phyloP scores from a whole-genome alignment of 139 green algal species.

The Tetraselmis striata region DNA sequence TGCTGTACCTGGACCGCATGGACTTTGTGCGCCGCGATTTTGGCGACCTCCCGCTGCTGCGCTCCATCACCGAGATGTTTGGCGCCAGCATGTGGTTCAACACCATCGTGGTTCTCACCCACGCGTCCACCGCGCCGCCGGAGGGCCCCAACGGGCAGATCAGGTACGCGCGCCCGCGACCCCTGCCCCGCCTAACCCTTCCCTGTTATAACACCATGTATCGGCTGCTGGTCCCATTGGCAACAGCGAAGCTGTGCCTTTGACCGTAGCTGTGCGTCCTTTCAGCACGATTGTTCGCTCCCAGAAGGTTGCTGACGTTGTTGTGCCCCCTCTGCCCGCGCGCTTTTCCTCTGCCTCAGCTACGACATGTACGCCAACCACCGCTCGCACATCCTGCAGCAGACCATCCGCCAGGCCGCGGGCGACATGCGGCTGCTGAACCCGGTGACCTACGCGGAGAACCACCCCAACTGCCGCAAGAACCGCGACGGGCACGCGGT shows the following conservation, averaged over 20 bases:
- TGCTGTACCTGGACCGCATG: constrained; percentile 76
- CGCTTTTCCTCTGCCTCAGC: too few species aligned
- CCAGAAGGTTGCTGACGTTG: too few species aligned
- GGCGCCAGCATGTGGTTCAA: constrained; percentile 66
- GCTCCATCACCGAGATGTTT: constrained; percentile 54
- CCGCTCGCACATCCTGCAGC: constrained; percentile 56
- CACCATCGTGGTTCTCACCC: constrained; percentile 67
- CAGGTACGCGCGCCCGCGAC: too few species aligned
- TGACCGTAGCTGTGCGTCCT: too few species aligned
- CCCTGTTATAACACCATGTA: too few species aligned
- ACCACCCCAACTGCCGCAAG: constrained; percentile 48
- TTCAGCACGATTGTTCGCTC: too few species aligned
- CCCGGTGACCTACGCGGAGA: constrained; percentile 64
- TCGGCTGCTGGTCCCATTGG: too few species aligned
- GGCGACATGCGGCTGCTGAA: constrained; percentile 63
- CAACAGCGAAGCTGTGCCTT: too few species aligned
- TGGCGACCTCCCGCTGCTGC: constrained; percentile 51
- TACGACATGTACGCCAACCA: constrained; percentile 66
- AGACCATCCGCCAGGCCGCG: constrained; percentile 45
- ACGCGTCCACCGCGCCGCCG: constrained; percentile 53
- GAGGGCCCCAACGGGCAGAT: constrained; percentile 47
- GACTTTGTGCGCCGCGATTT: constrained; percentile 34
- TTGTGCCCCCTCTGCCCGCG: too few species aligned
- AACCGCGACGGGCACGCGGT: constrained; percentile 53
- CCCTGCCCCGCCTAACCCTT: too few species aligned